phyloP scores from a whole-genome alignment of 2,329 filamentous ascomycete species.

The Botryosphaeria dothidea region DNA sequence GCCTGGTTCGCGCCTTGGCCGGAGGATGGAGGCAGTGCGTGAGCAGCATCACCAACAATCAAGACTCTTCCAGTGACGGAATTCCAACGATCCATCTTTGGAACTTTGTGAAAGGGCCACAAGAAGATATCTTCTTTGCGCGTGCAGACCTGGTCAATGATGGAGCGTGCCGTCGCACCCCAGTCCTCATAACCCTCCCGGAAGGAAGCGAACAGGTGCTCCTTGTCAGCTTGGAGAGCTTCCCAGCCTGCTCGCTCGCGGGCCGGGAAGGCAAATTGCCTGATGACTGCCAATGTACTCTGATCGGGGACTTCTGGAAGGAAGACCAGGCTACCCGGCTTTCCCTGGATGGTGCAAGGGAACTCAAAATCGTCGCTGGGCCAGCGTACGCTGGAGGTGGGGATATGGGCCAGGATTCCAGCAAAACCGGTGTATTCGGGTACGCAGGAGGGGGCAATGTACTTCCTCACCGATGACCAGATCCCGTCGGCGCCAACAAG shows the following conservation, averaged over 20 bases:
- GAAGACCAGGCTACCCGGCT: constrained; percentile 52
- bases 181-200: constrained; percentile 35
- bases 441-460: constrained; percentile 45
- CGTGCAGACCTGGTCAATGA: constrained; percentile 34
- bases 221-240: neutral
- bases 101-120: constrained; percentile 54
- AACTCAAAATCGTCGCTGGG: neutral
- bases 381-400: neutral
- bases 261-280: neutral
- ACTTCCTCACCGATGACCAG: constrained; percentile 53
- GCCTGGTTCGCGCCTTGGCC: constrained; percentile 52
- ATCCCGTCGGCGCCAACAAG: constrained; percentile 61
- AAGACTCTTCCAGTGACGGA: constrained; percentile 39
- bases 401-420: constrained; percentile 31
- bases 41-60: constrained; percentile 52
- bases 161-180: constrained; percentile 40
- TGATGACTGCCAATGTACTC: constrained; percentile 47
- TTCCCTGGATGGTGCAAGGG: constrained; percentile 12
- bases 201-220: constrained; percentile 40
- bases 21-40: constrained; percentile 51
- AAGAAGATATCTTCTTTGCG: constrained; percentile 38
- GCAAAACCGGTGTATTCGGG: constrained; percentile 43
- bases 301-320: constrained; percentile 52
- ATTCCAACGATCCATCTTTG: constrained; percentile 48
- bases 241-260: neutral